Percentiles rank a stretch among this genome's conserved stretches.
phyloP scores from a whole-genome alignment of 2,329 filamentous ascomycete species.

The Microdochium nivale region DNA sequence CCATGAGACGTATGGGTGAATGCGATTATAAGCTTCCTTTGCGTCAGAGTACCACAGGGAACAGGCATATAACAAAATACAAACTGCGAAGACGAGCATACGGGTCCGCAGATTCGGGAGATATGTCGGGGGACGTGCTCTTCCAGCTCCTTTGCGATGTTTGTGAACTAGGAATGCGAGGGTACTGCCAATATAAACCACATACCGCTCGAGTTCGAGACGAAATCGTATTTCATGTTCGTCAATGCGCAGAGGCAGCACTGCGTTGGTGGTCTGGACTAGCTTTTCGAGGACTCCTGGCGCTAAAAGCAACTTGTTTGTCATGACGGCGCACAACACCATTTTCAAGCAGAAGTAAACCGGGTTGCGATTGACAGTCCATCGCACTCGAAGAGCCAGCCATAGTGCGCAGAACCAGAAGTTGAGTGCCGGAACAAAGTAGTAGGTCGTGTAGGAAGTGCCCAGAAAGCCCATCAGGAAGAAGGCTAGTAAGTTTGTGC shows the following conservation, averaged over 20 bases:
- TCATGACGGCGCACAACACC: conserved; percentile 28
- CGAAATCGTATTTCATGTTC: background rate
- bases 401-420: conserved; percentile 57
- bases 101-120: background rate
- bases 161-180: background rate
- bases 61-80: conserved; percentile 23
- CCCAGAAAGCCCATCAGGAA: conserved; percentile 45
- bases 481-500: conserved; percentile 47
- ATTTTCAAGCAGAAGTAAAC: conserved; percentile 38
- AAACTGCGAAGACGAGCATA: conserved; percentile 6
- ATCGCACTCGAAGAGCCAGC: conserved; percentile 34
- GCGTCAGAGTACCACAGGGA: conserved; percentile 12
- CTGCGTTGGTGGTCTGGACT: background rate
- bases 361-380: conserved; percentile 30
- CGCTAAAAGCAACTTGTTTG: conserved; percentile 20
- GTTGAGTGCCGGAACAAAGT: conserved; percentile 48
- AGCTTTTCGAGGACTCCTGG: conserved; percentile 30
- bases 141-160: background rate
- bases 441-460: conserved; percentile 47
- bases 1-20: conserved; percentile 44
- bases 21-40: conserved; percentile 35
- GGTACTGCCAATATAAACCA: background rate
- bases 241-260: background rate
- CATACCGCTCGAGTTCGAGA: background rate
- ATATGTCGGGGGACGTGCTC: background rate